A percentile compares a stretch with the other conserved stretches of the same genome.
Conservation (phyloP, 441 rosid species). For the Pelargonium australe region DNA sequence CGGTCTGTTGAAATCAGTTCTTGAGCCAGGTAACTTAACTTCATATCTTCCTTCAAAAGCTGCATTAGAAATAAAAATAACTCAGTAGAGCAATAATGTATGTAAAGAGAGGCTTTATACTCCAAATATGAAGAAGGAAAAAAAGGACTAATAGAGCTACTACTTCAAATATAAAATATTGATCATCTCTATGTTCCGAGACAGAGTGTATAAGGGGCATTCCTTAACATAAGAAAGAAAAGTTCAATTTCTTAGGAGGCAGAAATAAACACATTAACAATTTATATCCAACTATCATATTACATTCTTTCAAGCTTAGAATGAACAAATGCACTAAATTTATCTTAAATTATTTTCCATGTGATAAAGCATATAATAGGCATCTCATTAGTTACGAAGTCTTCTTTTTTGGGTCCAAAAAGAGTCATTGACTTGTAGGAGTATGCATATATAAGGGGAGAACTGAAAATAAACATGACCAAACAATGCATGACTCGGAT, state of each 20-base stretch:
- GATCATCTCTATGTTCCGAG: not conserved
- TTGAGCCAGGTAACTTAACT: slow-evolving; percentile 88
- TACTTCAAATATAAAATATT: not conserved
- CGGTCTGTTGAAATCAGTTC: slow-evolving; percentile 88
- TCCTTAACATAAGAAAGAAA: not conserved
- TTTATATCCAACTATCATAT: no score
- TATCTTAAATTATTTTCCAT: not conserved
- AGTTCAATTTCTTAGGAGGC: no score
- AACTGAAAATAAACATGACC: not conserved
- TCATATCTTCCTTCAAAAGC: slow-evolving; percentile 99
- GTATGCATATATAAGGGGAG: not conserved
- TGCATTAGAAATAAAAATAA: slow-evolving; percentile 29
- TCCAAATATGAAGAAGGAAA: not conserved
- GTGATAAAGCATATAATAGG: not conserved
- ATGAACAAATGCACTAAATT: not conserved
- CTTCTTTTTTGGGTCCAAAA: not conserved
- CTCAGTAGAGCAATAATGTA: slow-evolving; percentile 14
- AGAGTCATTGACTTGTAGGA: not conserved
- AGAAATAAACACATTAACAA: no score
- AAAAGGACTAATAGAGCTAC: not conserved
- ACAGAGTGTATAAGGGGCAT: not conserved
- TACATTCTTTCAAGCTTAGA: no score
- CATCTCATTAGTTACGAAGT: not conserved
- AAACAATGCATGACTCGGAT: not conserved
- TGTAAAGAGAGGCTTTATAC: slow-evolving; percentile 4